These are phyloP conservation scores for Aegle marmelos DNA, from an alignment of 345 rosid species.

Conservation along the genomic window DNA sequence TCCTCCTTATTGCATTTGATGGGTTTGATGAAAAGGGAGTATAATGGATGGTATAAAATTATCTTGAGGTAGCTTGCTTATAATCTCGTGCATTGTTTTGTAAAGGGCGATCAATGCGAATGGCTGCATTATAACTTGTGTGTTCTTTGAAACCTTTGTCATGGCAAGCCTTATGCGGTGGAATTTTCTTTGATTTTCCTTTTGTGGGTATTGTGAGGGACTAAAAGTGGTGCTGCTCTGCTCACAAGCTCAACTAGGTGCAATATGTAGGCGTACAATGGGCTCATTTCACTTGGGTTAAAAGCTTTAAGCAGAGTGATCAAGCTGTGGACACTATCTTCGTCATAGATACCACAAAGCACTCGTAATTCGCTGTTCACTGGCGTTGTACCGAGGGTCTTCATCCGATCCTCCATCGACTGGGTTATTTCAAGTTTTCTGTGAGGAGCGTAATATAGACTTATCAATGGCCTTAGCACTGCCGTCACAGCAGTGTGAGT, in stretches of 20 bases:
- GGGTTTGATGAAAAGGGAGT: conserved; percentile 18
- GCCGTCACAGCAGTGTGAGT: conserved; percentile 20
- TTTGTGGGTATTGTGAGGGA: conserved; percentile 13
- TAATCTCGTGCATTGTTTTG: conserved; percentile 28
- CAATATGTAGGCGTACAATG: conserved; percentile 11
- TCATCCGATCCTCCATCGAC: neutral
- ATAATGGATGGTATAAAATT: conserved; percentile 18
- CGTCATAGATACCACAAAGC: conserved; percentile 28
- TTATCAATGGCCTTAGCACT: conserved; percentile 6
- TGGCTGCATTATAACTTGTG: conserved; percentile 14
- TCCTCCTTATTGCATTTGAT: neutral
- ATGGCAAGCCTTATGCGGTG: conserved; percentile 29
- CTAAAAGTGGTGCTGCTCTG: conserved; percentile 18
- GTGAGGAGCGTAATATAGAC: conserved; percentile 20
- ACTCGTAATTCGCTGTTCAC: conserved; percentile 14
- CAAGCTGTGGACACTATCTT: conserved; percentile 26
- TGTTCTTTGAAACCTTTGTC: conserved; percentile 4
- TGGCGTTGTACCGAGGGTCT: conserved; percentile 7
- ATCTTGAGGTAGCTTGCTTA: conserved; percentile 30
- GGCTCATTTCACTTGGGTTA: conserved; percentile 6
- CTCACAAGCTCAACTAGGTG: conserved; percentile 28
- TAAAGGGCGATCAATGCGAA: conserved; percentile 21
- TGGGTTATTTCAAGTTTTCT: neutral
- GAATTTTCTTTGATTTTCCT: neutral
- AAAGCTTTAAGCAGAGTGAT: conserved; percentile 31